These are phyloP conservation scores for Drosera capensis DNA, from an alignment of 148 eudicot genomes.

Conservation along the genomic window DNA sequence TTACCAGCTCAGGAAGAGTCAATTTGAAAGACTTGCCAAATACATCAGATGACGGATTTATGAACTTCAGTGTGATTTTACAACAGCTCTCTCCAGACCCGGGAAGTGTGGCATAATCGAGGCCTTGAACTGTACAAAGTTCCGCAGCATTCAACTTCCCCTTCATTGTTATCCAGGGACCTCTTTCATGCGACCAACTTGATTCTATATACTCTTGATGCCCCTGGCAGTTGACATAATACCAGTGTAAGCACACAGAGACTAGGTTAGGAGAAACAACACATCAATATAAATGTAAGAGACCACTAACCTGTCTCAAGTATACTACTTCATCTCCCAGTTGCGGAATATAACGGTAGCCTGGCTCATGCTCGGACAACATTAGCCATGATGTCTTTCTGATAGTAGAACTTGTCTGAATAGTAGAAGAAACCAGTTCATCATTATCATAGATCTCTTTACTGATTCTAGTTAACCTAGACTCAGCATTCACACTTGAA, in stretches of 20 bases:
- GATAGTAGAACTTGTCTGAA: conserved; percentile 5
- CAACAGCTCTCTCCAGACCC: conserved; percentile 97
- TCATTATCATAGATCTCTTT: conserved; percentile 15
- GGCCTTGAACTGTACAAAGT: conserved; percentile 42
- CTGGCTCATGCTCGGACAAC: conserved; percentile 65
- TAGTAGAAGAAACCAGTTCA: conserved; percentile 12
- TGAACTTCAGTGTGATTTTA: conserved; percentile 48
- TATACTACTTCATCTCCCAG: conserved; percentile 73
- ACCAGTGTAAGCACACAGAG: background rate
- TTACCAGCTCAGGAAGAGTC: conserved; percentile 58
- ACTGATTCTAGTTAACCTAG: conserved; percentile 37
- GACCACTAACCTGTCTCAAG: conserved; percentile 56
- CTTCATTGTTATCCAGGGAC: conserved; percentile 44
- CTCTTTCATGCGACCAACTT: conserved; percentile 14
- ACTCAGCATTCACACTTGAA: conserved; percentile 13
- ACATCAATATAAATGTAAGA: background rate
- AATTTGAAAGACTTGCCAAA: conserved; percentile 33
- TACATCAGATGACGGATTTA: conserved; percentile 30
- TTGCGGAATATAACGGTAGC: conserved; percentile 85
- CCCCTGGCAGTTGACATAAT: conserved; percentile 32
- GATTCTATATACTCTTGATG: conserved; percentile 54
- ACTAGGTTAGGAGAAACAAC: background rate
- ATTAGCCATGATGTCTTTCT: conserved; percentile 62
- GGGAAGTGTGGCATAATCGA: conserved; percentile 35
- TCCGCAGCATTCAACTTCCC: conserved; percentile 50